Evolutionary conservation across 805 yeast species (phyloP).

Genomic region (Candida vartiovaarae): DNA sequence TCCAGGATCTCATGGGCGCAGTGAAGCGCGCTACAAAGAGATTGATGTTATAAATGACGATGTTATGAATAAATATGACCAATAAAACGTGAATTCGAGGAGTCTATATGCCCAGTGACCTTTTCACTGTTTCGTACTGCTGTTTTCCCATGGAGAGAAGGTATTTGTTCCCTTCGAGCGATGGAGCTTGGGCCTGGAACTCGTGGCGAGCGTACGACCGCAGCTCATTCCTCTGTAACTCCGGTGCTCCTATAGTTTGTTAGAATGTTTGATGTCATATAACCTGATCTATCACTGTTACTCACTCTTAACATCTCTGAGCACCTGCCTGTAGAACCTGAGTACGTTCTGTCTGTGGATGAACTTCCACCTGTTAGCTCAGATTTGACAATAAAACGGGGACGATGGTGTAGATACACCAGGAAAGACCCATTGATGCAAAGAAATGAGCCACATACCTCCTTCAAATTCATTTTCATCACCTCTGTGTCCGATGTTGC

Average conservation of each 20-base stretch:
- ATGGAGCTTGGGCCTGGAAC: conserved; percentile 2
- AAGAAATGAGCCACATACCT: neutral
- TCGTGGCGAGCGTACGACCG: conserved; percentile 2
- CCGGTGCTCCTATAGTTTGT: conserved; percentile 4
- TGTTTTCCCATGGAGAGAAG: conserved; percentile 6
- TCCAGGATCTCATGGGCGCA: conserved; percentile 5
- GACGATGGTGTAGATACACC: neutral
- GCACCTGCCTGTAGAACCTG: conserved; percentile 7
- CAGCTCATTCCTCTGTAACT: conserved; percentile 2
- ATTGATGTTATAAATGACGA: conserved; percentile 1
- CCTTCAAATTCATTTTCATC: neutral
- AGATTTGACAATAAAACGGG: neutral
- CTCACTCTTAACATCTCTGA: conserved; percentile 11
- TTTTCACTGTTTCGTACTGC: conserved; percentile 6
- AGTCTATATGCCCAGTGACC: conserved; percentile 4
- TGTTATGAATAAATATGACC: neutral
- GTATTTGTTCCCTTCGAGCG: conserved; percentile 7
- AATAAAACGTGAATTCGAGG: neutral
- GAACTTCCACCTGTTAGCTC: conserved; percentile 7
- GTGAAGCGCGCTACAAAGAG: conserved; percentile 4
- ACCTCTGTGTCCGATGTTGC: neutral
- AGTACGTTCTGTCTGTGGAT: conserved; percentile 12
- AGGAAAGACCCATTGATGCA: too few relatives aligned
- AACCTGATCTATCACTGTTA: neutral
- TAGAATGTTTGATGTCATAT: neutral